These are phyloP conservation scores for Rhizopus microsporus DNA, from an alignment of 371 early-diverging fungal genomes.

Conservation along the genomic window DNA sequence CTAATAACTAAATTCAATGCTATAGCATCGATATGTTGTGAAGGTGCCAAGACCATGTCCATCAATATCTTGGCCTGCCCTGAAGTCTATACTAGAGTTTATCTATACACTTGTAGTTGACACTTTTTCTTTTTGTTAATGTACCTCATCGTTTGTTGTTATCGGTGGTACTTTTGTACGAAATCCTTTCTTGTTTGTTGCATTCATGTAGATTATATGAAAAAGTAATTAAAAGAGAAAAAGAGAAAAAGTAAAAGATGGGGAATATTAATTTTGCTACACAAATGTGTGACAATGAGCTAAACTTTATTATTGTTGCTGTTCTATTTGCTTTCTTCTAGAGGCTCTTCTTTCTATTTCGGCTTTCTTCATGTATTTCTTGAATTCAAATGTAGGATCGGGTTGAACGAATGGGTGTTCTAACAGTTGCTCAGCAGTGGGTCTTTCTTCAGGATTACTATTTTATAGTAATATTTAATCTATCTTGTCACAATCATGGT, in stretches of 20 bases:
- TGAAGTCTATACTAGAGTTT: neutral
- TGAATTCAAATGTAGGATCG: slow-evolving; percentile 59
- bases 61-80: slow-evolving; percentile 19
- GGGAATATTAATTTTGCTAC: neutral
- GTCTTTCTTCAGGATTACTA: slow-evolving; percentile 64
- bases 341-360: slow-evolving; percentile 32
- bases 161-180: slow-evolving; percentile 4
- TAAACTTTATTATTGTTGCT: neutral
- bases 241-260: neutral
- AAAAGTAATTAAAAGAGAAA: neutral
- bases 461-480: slow-evolving; percentile 6
- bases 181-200: neutral
- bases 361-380: slow-evolving; percentile 34
- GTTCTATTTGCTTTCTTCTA: slow-evolving; percentile 9
- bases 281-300: slow-evolving; percentile 4
- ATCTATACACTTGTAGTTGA: no score
- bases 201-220: neutral
- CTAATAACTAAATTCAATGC: slow-evolving; percentile 13
- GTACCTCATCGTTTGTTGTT: slow-evolving; percentile 1
- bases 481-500: neutral
- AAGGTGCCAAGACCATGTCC: slow-evolving; percentile 22
- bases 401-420: slow-evolving; percentile 56
- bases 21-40: slow-evolving; percentile 21
- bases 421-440: slow-evolving; percentile 68
- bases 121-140: neutral